Conservation (phyloP, 306 rosid species). For the Medicago truncatula region DNA sequence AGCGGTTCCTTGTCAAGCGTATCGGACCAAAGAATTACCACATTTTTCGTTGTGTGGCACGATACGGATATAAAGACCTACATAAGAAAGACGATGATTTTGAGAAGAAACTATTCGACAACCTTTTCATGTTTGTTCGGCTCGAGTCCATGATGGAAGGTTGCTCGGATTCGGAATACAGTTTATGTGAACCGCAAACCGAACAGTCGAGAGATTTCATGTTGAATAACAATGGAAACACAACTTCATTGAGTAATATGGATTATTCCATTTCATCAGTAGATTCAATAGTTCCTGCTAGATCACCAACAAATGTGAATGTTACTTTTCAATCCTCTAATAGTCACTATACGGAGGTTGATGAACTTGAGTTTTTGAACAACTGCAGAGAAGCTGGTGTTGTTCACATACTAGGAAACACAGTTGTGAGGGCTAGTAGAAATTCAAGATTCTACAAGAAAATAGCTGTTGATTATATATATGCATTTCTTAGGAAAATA, state of each 20-base stretch:
- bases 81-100: conserved; percentile 87
- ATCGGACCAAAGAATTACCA: conserved; percentile 86
- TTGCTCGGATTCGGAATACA: conserved; percentile 84
- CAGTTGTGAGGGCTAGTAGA: conserved; percentile 75
- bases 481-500: conserved; percentile 89
- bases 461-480: conserved; percentile 81
- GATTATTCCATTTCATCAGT: conserved; percentile 59
- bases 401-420: conserved; percentile 92
- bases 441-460: conserved; percentile 71
- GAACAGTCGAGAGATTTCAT: conserved; percentile 49
- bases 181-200: conserved; percentile 58
- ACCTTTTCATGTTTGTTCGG: conserved; percentile 66
- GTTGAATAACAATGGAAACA: conserved; percentile 48
- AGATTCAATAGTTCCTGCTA: conserved; percentile 66
- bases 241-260: conserved; percentile 41
- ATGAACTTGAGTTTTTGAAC: conserved; percentile 75
- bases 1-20: conserved; percentile 84
- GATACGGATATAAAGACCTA: conserved; percentile 91
- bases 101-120: conserved; percentile 84
- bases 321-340: conserved; percentile 46
- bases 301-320: conserved; percentile 54
- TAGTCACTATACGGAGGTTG: conserved; percentile 57
- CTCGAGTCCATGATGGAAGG: conserved; percentile 93
- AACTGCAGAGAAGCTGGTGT: conserved; percentile 84
- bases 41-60: conserved; percentile 90